These are phyloP conservation scores for Suhomyces yuchorum DNA, from an alignment of 1,139 yeast species.

Conservation along the genomic window DNA sequence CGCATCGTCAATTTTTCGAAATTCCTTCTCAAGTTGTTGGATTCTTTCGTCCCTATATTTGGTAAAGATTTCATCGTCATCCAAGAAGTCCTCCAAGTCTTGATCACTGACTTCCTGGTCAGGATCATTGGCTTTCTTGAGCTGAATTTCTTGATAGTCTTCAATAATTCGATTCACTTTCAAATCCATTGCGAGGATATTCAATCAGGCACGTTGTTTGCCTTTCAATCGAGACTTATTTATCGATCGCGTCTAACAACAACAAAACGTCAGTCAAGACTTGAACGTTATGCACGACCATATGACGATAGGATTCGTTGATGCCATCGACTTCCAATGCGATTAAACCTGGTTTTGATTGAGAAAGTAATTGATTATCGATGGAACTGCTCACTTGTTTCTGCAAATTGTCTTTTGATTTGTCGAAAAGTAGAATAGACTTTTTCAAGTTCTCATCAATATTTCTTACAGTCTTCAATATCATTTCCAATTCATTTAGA, in stretches of 20 bases:
- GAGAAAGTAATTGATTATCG: background rate
- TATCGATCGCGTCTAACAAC: constrained; percentile 16
- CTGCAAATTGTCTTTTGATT: background rate
- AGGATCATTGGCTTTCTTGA: constrained; percentile 28
- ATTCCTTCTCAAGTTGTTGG: constrained; percentile 48
- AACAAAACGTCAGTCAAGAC: constrained; percentile 19
- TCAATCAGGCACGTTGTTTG: no score
- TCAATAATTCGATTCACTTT: constrained; percentile 40
- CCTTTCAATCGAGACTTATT: background rate
- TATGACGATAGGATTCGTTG: constrained; percentile 11
- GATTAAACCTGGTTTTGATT: background rate
- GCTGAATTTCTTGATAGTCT: constrained; percentile 41
- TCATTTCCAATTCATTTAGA: constrained; percentile 36
- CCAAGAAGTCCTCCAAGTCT: constrained; percentile 30
- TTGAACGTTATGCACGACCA: constrained; percentile 21
- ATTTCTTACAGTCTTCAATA: constrained; percentile 32
- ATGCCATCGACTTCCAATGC: background rate
- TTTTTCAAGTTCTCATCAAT: constrained; percentile 33
- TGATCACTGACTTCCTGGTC: constrained; percentile 34
- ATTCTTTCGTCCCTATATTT: constrained; percentile 53
- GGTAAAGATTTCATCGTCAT: constrained; percentile 32
- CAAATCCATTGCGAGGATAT: constrained; percentile 27
- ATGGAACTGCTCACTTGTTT: background rate
- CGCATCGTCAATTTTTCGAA: constrained; percentile 41
- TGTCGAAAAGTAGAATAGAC: constrained; percentile 18